Base-by-base conservation (phyloP, 2,329 filamentous ascomycete genomes). In the Microdochium paspali region DNA sequence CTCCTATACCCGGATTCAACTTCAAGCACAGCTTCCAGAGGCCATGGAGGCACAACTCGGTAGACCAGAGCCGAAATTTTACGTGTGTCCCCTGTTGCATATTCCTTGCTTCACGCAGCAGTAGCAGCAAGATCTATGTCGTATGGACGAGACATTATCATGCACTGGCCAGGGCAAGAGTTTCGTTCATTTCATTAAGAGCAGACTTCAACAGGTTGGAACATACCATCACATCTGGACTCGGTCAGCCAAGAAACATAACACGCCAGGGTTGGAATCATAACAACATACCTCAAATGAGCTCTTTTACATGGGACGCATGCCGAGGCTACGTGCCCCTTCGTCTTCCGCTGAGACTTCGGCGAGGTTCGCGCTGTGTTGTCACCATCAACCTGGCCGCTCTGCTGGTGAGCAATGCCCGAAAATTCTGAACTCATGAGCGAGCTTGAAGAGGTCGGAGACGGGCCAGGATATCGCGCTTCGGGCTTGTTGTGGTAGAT, bases 261-360 rank as follows among this genome's bases (percentile, higher is more conserved):
- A 45, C 28, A 24, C 20, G 47, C 49, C 43, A 30, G 53, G 53
- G 44, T 20, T 47, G 47, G 45, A 43, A 44, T 15, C 20, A 43
- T 28, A 20, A 32, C n/a, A 49, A 56, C 70, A 61, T 67, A 82
- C 79, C 80, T 74, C 53, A 93, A 74, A 76, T 93, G 87, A 31
- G 87, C 87, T 64, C 81, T 82, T 63, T 91, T 91, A 69, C 87
- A 93, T 50, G 89, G 88, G 55, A 91, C 83, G 62, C 87, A 93
- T 24, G 87, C 87, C 30, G 86, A 90, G 45, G 86, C 85, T 46
- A 91, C 87, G 68, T 93, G 87, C 13, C 85, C 85, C 61, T 89
- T 89, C 5, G 84, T 82, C 62, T 84, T 85, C 54, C 81, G 72
- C 52, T 82, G 79, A 6, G 77, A 71, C 56, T 80, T 83, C 2